Percentiles rank a stretch among this genome's conserved stretches.
phyloP scores from a whole-genome alignment of 331 rosid genomes.

The Dryas integrifolia region DNA sequence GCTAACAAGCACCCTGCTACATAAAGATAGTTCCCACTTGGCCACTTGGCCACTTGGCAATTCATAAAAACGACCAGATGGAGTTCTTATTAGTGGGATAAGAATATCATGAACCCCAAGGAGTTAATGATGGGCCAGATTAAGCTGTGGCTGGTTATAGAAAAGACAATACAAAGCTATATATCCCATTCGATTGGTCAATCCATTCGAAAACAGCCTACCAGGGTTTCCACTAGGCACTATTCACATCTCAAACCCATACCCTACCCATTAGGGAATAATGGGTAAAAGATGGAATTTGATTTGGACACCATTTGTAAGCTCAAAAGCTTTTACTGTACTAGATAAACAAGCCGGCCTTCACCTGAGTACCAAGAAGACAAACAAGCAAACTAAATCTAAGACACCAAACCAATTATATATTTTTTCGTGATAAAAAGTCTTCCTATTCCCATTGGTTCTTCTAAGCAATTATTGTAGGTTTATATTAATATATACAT shows the following conservation, averaged over 20 bases:
- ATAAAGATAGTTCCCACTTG: conserved; percentile 2
- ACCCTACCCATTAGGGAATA: background rate
- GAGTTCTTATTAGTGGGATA: background rate
- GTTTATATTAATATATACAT: too few relatives aligned
- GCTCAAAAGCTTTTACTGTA: background rate
- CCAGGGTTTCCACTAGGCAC: background rate
- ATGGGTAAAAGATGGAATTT: background rate
- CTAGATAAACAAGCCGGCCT: background rate
- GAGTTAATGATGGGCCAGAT: conserved; percentile 9
- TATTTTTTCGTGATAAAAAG: background rate
- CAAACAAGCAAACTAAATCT: background rate
- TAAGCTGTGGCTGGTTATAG: conserved; percentile 1
- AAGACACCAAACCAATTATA: background rate
- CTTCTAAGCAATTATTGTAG: background rate
- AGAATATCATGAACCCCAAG: background rate
- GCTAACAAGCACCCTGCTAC: background rate
- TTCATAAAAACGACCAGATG: background rate
- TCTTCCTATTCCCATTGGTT: background rate
- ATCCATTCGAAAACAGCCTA: background rate
- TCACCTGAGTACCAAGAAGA: background rate
- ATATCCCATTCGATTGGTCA: background rate
- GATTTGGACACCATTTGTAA: background rate
- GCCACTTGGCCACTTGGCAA: background rate
- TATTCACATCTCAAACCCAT: background rate
- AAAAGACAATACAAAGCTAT: background rate